Conservation (phyloP, 805 yeast genomes). For the Ogataea populi-albae region DNA sequence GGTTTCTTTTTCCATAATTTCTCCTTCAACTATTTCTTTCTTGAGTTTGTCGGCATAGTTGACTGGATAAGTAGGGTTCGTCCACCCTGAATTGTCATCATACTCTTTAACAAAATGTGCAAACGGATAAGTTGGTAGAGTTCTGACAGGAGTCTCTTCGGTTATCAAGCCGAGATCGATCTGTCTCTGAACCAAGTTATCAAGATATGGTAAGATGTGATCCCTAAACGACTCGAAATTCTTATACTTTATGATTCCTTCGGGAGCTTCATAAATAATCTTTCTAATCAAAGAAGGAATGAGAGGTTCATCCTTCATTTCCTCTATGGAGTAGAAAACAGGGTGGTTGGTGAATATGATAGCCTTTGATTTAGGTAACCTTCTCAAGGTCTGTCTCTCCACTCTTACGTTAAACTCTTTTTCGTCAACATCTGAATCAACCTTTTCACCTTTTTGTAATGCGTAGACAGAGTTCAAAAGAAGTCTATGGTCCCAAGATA, state of each 20-base stretch:
- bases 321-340: constrained; percentile 72
- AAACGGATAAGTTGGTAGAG: constrained; percentile 61
- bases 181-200: constrained; percentile 56
- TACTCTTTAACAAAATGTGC: constrained; percentile 46
- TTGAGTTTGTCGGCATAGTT: constrained; percentile 25
- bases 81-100: constrained; percentile 42
- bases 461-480: constrained; percentile 56
- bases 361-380: constrained; percentile 62
- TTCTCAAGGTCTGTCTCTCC: constrained; percentile 68
- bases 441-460: constrained; percentile 42
- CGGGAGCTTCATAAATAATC: constrained; percentile 64
- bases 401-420: constrained; percentile 63
- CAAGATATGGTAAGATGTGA: constrained; percentile 57
- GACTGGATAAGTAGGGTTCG: constrained; percentile 30
- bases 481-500: constrained; percentile 69
- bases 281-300: constrained; percentile 64
- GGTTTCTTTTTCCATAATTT: constrained; percentile 22
- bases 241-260: constrained; percentile 61
- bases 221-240: constrained; percentile 57
- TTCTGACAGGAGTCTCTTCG: constrained; percentile 55
- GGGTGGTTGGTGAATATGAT: constrained; percentile 77
- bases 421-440: constrained; percentile 43
- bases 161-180: constrained; percentile 51
- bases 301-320: constrained; percentile 77
- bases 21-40: constrained; percentile 25